Evolutionary conservation across 2,329 filamentous ascomycete species (phyloP), one percentile per base, ranked within the genome.

Genomic region (Nannizziopsis barbatae): DNA sequence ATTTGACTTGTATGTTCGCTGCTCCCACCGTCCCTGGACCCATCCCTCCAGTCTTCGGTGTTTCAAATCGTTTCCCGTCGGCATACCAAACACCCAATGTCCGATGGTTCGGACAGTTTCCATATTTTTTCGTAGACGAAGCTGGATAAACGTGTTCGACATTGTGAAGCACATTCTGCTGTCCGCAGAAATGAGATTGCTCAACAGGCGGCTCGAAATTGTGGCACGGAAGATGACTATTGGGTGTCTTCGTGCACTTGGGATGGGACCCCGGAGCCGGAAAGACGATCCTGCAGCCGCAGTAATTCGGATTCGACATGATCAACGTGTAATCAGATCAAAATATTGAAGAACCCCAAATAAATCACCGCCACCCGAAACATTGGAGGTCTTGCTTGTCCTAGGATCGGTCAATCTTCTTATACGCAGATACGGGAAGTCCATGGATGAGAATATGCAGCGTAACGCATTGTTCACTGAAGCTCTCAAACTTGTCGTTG

Each of bases 241-340:
- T 41, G 39, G 39, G 39, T 5, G 39, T 41, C 22, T 41, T 41
- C 15, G 39, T 41, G 39, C 39, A 41, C 39, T 41, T 41, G 7
- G 14, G 39, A n/a, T 41, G 39, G 7, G 17, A 14, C 22, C 39
- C 22, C 22, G 39, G 39, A 41, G 39, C 39, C 14, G 7, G 39
- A 41, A 18, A 41, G 39, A 42, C 40, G 31, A 42, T 42, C 40
- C n/a, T 42, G 20, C 40, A 42, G 17, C 40, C 40, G 17, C 40
- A 42, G 40, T 8, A 42, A 42, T 42, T 42, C 40, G 40, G 40
- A 42, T 42, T 42, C 40, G 40, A 42, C 40, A 42, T 42, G 40
- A 30, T 42, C 40, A 42, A 5, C 39, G 22, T 11, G 15, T 27
- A 42, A 22, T 30, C 40, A 42, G 40, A 30, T 42, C 40, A 9